Evolutionary conservation across 441 rosid genomes (phyloP), one percentile per base, ranked within the genome.

Genomic region (California macrophylla): DNA sequence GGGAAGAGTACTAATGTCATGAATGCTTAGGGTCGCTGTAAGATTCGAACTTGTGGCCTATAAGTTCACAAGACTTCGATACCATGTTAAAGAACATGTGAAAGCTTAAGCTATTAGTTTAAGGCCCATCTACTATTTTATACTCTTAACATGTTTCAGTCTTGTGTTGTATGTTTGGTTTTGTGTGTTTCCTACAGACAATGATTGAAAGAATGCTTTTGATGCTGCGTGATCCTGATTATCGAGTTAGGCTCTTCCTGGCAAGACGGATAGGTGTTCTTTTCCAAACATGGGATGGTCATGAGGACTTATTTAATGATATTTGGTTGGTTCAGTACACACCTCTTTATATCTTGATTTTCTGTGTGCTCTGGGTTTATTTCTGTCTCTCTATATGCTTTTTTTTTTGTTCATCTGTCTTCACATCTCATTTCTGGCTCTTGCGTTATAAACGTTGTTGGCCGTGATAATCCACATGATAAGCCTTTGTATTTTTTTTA

Each of bases 231-330:
- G 97, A 95, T 89, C 87, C 92, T 77, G 97, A 92, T 80, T 95
- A 85, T 82, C 91, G 96, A 76, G 99, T 90, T 72, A 82, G 99
- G 82, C 78, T 85, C 77, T 85, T 78, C 69, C 70, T 90, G 75
- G 94, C 89, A 54, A 86, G 82, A 77, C 73, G 80, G 62, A 89
- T 95, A 82, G 91, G 88, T 75, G 84, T 92, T 84, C 91, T 95
- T 34, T 92, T 95, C 76, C 93, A 92, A 79, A 95, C 98, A 69
- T 95, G 99, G 99, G 99, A 95, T 75, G 99, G 99, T 28, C 99
- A 95, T 69, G 88, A 79, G 79, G 97, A 90, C 71, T 89, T 95
- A 73, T 92, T 92, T 74, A 88, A 85, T 78, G 99, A 95, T 85
- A 85, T 89, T 71, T 89, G 93, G 99, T 95, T 73, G 72, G 96